phyloP scores from a whole-genome alignment of 805 yeast species.

The Nakazawaea wyomingensis region DNA sequence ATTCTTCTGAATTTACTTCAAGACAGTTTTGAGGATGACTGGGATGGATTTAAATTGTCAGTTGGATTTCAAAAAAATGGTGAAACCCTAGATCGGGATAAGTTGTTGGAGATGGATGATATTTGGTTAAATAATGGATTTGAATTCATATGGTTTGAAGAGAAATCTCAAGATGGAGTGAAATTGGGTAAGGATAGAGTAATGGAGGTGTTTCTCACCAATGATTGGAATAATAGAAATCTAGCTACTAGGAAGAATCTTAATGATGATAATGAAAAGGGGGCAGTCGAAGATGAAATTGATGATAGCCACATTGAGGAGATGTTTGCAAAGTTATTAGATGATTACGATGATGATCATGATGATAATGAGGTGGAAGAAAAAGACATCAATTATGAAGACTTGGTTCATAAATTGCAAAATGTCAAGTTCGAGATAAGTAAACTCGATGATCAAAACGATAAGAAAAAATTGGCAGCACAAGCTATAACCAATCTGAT shows the following conservation, averaged over 20 bases:
- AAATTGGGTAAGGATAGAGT: constrained; percentile 36
- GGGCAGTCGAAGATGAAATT: not conserved
- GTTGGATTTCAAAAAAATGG: constrained; percentile 23
- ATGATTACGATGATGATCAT: constrained; percentile 11
- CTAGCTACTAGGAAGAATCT: no score
- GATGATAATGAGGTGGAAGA: constrained; percentile 7
- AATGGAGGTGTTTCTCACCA: constrained; percentile 34
- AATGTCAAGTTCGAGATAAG: constrained; percentile 30
- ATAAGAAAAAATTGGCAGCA: constrained; percentile 30
- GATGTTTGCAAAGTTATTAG: constrained; percentile 9
- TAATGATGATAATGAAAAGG: not conserved
- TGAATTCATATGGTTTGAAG: constrained; percentile 28
- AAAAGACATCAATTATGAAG: constrained; percentile 24
- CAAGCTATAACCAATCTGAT: constrained; percentile 34
- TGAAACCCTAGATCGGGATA: constrained; percentile 4
- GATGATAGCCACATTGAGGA: not conserved
- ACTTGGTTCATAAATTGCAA: constrained; percentile 28
- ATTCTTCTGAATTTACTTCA: constrained; percentile 15
- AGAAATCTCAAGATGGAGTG: constrained; percentile 16
- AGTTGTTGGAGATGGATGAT: constrained; percentile 33
- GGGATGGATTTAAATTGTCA: constrained; percentile 32
- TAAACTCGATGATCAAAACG: constrained; percentile 18
- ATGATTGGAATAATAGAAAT: constrained; percentile 39
- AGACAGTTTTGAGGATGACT: constrained; percentile 17
- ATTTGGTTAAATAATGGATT: constrained; percentile 31